Evolutionary conservation across 2,329 filamentous ascomycete genomes (phyloP), one percentile per base, ranked within the genome.

Genomic region (Hymenoscyphus fructigenus): DNA sequence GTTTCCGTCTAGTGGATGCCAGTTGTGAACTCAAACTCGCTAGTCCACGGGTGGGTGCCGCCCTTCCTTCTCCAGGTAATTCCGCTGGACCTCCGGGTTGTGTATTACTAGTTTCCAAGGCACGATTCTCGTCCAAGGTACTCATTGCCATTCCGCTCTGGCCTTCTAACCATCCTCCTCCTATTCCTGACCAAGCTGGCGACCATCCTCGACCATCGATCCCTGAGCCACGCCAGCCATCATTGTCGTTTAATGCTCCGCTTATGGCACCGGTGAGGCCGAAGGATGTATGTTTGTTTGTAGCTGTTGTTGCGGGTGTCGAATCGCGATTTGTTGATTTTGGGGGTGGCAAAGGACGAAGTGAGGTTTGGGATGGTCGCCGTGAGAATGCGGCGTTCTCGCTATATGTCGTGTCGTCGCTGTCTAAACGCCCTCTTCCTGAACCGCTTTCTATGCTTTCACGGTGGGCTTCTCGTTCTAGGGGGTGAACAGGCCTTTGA

Each of bases 261-360:
- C 20, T 53, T 17, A 63, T 63, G 38, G 61, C 57, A n/a, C 44
- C 44, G 20, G 59, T 63, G 38, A 63, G 36, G 5, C 61, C 61
- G n/a, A 63, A 63, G 36, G 53, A 58, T 38, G 53, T 26, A n/a
- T 32, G 56, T 15, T 38, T 63, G n/a, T 50, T 50, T 20, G 20
- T 10, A 5, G 47, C 12, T 14, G 47, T 53, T 7, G 47, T 26
- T 23, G 23, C 20, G 12, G 47, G 47, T 10, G 47, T 26, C 14
- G 47, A 53, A 9, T 34, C 38, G 4, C 29, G n/a, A 32, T 12
- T 50, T 14, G 32, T 32, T 9, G 58, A 47, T 29, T 56, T 61
- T 10, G 47, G n/a, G 4, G 50, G 44, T 26, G 60, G 60, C 1
- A 53, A 10, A 17, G 60, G 50, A 17, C n/a, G 47, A 5, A 57